These are phyloP conservation scores for Ceratocystis cubensis DNA, from an alignment of 2,329 filamentous ascomycete genomes.

Conservation along the genomic window DNA sequence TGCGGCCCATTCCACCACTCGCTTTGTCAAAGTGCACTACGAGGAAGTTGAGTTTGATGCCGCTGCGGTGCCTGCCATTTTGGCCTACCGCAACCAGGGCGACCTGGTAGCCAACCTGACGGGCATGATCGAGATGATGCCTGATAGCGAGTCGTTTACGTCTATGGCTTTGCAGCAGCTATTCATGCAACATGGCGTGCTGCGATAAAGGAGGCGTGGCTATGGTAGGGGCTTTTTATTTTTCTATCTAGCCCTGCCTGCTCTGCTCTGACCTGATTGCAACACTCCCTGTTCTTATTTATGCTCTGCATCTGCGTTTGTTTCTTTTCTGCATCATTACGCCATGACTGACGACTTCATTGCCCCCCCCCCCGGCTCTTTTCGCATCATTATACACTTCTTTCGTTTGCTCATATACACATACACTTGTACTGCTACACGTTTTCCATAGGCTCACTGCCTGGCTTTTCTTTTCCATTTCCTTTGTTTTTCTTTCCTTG, in stretches of 20 bases:
- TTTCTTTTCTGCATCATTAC: constrained; percentile 1
- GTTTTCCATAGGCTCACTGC: constrained; percentile 7
- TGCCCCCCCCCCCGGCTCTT: neutral
- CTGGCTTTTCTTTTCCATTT: neutral
- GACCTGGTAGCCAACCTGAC: constrained; percentile 86
- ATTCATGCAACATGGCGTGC: constrained; percentile 40
- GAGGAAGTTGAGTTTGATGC: constrained; percentile 90
- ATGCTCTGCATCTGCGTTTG: neutral
- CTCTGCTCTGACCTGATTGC: neutral
- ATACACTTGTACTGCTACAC: neutral
- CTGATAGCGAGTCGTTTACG: constrained; percentile 50
- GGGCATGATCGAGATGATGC: constrained; percentile 75
- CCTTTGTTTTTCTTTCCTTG: neutral
- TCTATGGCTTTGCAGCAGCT: constrained; percentile 41
- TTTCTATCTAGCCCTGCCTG: neutral
- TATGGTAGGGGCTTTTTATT: neutral
- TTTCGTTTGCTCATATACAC: constrained; percentile 9
- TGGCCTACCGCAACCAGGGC: constrained; percentile 76
- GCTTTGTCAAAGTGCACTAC: constrained; percentile 84
- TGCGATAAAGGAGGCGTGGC: constrained; percentile 24
- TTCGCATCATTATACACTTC: constrained; percentile 9
- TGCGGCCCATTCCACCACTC: constrained; percentile 53
- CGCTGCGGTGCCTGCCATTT: constrained; percentile 71
- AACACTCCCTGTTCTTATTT: neutral
- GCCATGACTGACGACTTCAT: neutral